These are phyloP conservation scores for Tylopilus sp. DNA, from an alignment of 1,284 basidiomycete species.

Conservation along the genomic window DNA sequence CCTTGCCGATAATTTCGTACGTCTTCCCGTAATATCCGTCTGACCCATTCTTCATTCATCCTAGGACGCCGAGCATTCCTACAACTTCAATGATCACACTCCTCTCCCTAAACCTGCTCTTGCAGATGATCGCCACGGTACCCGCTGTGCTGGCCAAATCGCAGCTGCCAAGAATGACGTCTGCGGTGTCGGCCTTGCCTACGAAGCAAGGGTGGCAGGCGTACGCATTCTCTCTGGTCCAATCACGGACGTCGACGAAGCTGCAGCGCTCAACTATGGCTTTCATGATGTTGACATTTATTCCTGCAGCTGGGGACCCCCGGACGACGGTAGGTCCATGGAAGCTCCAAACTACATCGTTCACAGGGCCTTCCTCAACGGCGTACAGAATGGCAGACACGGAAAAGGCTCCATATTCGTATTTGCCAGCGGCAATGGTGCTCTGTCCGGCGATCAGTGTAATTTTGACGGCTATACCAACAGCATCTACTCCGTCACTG, in stretches of 20 bases:
- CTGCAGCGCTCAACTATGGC: conserved; percentile 90
- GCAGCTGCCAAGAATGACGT: conserved; percentile 95
- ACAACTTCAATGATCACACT: conserved; percentile 96
- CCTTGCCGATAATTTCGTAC: conserved; percentile 86
- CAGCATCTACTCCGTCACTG: conserved; percentile 94
- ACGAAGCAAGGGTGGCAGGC: conserved; percentile 88
- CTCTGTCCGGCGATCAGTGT: conserved; percentile 90
- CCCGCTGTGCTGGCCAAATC: conserved; percentile 96
- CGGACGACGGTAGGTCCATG: conserved; percentile 94
- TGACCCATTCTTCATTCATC: conserved; percentile 4
- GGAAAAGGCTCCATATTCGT: conserved; percentile 95
- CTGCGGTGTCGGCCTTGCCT: conserved; percentile 95
- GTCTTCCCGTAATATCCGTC: conserved; percentile 33
- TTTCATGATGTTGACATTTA: conserved; percentile 94
- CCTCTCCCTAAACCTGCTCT: conserved; percentile 85
- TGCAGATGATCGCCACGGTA: conserved; percentile 94
- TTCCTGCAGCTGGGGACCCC: conserved; percentile 95
- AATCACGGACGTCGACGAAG: conserved; percentile 99
- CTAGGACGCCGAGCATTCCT: conserved; percentile 86
- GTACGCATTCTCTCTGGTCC: conserved; percentile 94
- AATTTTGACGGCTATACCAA: conserved; percentile 99
- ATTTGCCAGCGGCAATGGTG: conserved; percentile 98
- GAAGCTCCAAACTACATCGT: conserved; percentile 93
- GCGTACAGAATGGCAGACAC: conserved; percentile 85
- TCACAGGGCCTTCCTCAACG: conserved; percentile 92